Percentiles rank a stretch among this genome's conserved stretches.
Evolutionary conservation across 805 yeast species (phyloP).

Genomic region (Starmerella kuoi): DNA sequence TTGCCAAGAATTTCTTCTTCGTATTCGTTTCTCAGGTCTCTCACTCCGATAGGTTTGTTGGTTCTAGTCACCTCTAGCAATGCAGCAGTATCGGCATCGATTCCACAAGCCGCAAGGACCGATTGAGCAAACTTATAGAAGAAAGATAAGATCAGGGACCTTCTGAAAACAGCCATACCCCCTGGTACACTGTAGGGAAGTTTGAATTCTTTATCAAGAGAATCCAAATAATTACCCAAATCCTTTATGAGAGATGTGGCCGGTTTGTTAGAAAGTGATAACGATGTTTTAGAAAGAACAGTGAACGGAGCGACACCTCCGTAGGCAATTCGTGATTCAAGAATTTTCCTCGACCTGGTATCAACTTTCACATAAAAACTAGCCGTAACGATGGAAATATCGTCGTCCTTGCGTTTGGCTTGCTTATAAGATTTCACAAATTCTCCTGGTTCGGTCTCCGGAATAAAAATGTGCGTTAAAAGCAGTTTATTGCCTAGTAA

Average conservation of each 20-base stretch:
- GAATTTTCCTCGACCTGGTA: conserved; percentile 5
- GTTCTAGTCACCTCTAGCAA: conserved; percentile 31
- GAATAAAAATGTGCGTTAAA: conserved; percentile 32
- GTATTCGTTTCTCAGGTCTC: conserved; percentile 33
- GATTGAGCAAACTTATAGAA: conserved; percentile 36
- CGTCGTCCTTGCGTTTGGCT: conserved; percentile 40
- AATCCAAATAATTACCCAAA: conserved; percentile 4
- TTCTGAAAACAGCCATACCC: conserved; percentile 38
- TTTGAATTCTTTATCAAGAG: conserved; percentile 32
- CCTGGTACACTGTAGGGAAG: conserved; percentile 38
- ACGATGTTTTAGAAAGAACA: conserved; percentile 31
- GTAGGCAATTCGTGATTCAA: conserved; percentile 31
- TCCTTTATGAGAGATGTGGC: conserved; percentile 14
- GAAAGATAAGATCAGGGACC: conserved; percentile 36
- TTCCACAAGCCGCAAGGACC: conserved; percentile 20
- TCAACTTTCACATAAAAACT: conserved; percentile 28
- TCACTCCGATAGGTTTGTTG: conserved; percentile 28
- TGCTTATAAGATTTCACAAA: conserved; percentile 35
- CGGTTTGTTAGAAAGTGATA: conserved; percentile 20
- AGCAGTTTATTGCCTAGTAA: conserved; percentile 30
- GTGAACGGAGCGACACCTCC: conserved; percentile 43
- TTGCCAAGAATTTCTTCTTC: conserved; percentile 33
- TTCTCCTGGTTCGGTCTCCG: conserved; percentile 32
- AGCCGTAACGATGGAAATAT: conserved; percentile 39
- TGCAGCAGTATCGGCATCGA: conserved; percentile 24